Evolutionary conservation across 2,329 filamentous ascomycete species (phyloP), one percentile per base, ranked within the genome.

Genomic region (Cordyceps javanica): DNA sequence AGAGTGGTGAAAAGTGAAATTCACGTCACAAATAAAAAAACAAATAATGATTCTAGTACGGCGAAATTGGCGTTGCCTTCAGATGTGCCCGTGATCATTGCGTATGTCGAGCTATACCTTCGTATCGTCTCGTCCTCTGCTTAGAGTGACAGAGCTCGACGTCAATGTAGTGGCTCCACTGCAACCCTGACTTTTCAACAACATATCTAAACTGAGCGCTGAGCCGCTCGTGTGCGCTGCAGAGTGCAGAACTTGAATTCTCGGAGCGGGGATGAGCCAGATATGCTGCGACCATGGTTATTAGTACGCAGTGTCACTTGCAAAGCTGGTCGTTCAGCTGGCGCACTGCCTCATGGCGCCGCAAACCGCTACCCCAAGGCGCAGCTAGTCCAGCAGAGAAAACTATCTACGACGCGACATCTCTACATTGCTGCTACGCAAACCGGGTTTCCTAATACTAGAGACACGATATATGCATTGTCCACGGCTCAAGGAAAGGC

Each of bases 401-500:
- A n/a, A 8, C n/a, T 50, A 5, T 41, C 54, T 23, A 50, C 45
- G 19, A 34, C 45, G 5, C 36, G 25, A 4, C 25, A 34, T 42
- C 21, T 23, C n/a, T 21, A 7, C 3, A 10, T 19, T 21, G 6
- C 36, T 3, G 19, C 54, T 3, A 2, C 14, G 16, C 26, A 34
- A 11, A 54, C 62, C 2, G 54, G 55, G 8, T 60, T 69, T 10
- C 62, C 69, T 2, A 58, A 60, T 3, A 53, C 63, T 10, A 67
- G 65, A 7, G 79, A 83, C 58, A 97, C 93, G 1, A 96, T 99
- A 55, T 97, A 96, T 71, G 94, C 94, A 0, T 76, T 97, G 1
- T 97, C 93, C 0, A 95, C 92, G 0, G 91, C 90, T 0, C 78
- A 88, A 11, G 94, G 93, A 1, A 86, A 86, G 68, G 91, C 91